Evolutionary conservation across 75 land plant genomes (phyloP), one percentile per base, ranked within the genome.

Genomic region (Sequoiadendron giganteum): DNA sequence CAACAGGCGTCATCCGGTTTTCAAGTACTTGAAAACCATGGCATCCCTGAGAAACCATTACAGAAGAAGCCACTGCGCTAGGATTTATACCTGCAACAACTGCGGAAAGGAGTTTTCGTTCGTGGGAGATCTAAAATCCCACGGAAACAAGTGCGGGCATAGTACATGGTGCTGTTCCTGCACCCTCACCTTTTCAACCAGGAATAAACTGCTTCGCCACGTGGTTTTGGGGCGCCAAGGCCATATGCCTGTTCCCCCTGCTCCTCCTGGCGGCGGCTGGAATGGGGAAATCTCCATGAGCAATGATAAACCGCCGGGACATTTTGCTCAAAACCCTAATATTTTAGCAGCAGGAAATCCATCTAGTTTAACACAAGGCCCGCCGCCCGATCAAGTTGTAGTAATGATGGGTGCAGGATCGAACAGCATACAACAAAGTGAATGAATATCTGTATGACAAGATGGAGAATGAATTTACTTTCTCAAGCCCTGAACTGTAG

Each of bases 91-190:
- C 49, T 96, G 97, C 89, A 94, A 94, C 83, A 93, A 93, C 77
- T 96, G 97, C 89, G 92, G 92, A 83, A 96, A 96, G 88, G 92
- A 93, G 47, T 96, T 96, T 85, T 96, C 96, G 28, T 96, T 96
- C 6, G 89, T 96, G 77, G 95, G 95, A 4, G 97, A 96, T 88
- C 89, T 96, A 43, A 96, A 95, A 88, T 95, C 97, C n/a, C 97
- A 96, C 88, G 97, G 95, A 78, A 96, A 96, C 88, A 96, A 96
- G 39, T 96, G 97, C 88, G 96, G 97, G 5, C 86, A 85, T 25
- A 95, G 93, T 58, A 94, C 93, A 83, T 96, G 97, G 97, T 88
- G 96, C 2, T 40, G 42, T 40, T 40, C 42, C 2, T 40, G 42
- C 42, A 40, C 2, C 42, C 42, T 40, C 42, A 40, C 2, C 42